Base-by-base conservation (phyloP, 2,329 filamentous ascomycete species). In the Aspergillus floridensis region DNA sequence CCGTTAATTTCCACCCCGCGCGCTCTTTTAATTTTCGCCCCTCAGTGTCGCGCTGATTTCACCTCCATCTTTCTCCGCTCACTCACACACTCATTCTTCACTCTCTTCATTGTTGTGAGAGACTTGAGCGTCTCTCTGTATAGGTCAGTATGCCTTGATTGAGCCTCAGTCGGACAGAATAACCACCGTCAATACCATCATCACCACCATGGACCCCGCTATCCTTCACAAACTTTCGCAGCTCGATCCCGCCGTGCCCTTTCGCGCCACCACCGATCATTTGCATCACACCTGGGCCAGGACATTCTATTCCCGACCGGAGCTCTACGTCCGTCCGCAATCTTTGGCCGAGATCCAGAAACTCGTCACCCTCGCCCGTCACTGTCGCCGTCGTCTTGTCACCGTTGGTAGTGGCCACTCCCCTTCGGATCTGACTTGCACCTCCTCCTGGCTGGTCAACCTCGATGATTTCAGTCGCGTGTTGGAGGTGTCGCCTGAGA, bases 341-440 rank as follows among this genome's bases (percentile, higher is more conserved):
- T 88, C 88, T 1, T 80, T 95, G 54, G 80, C 81, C 14, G 93
- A 98, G 77, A 85, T 99, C 65, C 89, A 93, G 74, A 93, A 96
- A 74, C 82, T 90, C 53, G 85, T 97, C 62, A 88, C 83, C 47
- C 84, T 97, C 22, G 95, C 95, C 5, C 88, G 90, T 60, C 84
- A 82, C 77, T 95, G 90, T 76, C 87, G 92, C 47, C 88, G 91
- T 50, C 88, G 92, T 61, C 79, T 99, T 60, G 89, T 93, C 38
- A 90, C 90, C 5, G 89, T 93, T n/a, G 93, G 95, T 60, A 93
- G 90, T 68, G 92, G 88, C 58, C 93, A 99, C 79, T 97, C 93
- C 57, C 95, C 93, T 7, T 96, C 90, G 64, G 89, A 93, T 70
- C 79, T 99, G 48, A 98, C 93, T 4, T 96, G 92, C 77, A 96